phyloP scores from a whole-genome alignment of 1,284 basidiomycete genomes.

The Phaffia rhodozyma region DNA sequence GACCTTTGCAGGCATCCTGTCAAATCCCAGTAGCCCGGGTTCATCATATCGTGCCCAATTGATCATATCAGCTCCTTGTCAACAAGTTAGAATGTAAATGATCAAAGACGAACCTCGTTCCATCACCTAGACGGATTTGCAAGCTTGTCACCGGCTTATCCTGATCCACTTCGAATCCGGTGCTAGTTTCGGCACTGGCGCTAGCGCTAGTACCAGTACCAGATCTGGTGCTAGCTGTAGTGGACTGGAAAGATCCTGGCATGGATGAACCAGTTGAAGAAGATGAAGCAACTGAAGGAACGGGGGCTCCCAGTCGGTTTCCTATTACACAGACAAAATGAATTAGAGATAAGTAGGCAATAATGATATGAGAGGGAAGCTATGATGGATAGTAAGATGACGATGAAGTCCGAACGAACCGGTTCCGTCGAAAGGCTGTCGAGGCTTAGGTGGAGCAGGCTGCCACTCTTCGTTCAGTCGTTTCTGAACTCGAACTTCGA shows the following conservation, averaged over 20 bases:
- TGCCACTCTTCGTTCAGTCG: slow-evolving; percentile 64
- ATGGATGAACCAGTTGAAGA: slow-evolving; percentile 23
- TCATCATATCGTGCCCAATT: slow-evolving; percentile 3
- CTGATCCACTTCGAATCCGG: slow-evolving; percentile 65
- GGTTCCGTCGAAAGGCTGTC: slow-evolving; percentile 53
- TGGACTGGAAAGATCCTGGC: slow-evolving; percentile 33
- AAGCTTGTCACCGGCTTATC: slow-evolving; percentile 72
- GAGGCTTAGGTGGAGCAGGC: slow-evolving; percentile 36
- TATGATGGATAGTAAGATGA: not conserved
- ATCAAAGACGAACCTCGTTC: slow-evolving; percentile 53
- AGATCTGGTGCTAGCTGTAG: slow-evolving; percentile 25
- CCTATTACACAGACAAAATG: slow-evolving; percentile 28
- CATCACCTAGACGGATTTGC: slow-evolving; percentile 84
- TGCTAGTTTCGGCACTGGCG: slow-evolving; percentile 25
- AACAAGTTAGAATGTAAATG: not conserved
- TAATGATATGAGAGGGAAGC: no score
- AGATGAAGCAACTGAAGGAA: slow-evolving; percentile 34
- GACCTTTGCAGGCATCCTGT: slow-evolving; percentile 71
- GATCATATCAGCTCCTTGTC: slow-evolving; percentile 1
- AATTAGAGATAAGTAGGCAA: not conserved
- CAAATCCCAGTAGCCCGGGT: not conserved
- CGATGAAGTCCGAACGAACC: slow-evolving; percentile 29
- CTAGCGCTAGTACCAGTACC: slow-evolving; percentile 27
- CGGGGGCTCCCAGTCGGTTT: slow-evolving; percentile 64
- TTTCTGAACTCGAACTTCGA: slow-evolving; percentile 71